Conservation (phyloP, 1,284 basidiomycete genomes). For the Meira nashicola region DNA sequence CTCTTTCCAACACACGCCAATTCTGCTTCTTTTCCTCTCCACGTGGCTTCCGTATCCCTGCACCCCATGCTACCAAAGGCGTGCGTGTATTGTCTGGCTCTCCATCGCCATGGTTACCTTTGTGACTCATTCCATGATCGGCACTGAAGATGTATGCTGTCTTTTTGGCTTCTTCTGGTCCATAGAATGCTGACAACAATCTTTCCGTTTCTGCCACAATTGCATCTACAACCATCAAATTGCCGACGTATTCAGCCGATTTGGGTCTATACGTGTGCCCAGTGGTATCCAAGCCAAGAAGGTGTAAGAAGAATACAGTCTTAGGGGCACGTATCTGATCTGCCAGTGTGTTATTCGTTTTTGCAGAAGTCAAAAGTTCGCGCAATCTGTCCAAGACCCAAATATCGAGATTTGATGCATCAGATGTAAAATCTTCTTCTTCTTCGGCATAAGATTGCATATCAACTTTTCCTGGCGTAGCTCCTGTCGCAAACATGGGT, state of each 20-base stretch:
- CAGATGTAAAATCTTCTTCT: conserved; percentile 58
- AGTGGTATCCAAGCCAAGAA: conserved; percentile 79
- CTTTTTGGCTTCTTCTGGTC: conserved; percentile 44
- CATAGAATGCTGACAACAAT: conserved; percentile 62
- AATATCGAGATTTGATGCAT: conserved; percentile 71
- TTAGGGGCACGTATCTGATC: conserved; percentile 57
- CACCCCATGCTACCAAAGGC: conserved; percentile 77
- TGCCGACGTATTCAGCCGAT: conserved; percentile 80
- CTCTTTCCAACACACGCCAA: conserved; percentile 4
- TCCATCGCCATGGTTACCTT: conserved; percentile 85
- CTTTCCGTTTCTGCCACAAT: conserved; percentile 68
- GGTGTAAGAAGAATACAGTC: conserved; percentile 76
- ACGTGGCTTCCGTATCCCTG: conserved; percentile 56
- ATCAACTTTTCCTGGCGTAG: conserved; percentile 63
- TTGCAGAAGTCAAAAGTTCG: conserved; percentile 52
- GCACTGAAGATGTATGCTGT: conserved; percentile 81
- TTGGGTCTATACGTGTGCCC: conserved; percentile 83
- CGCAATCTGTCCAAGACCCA: conserved; percentile 73
- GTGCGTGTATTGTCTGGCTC: conserved; percentile 83
- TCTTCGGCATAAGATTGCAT: conserved; percentile 74
- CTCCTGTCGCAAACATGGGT: conserved; percentile 78
- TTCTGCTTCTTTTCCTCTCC: background rate
- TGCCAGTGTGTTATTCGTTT: conserved; percentile 53
- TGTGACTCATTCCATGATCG: conserved; percentile 83
- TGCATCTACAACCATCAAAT: conserved; percentile 73